phyloP scores from a whole-genome alignment of 768 basidiomycete genomes.

The Amanita fuliginea region DNA sequence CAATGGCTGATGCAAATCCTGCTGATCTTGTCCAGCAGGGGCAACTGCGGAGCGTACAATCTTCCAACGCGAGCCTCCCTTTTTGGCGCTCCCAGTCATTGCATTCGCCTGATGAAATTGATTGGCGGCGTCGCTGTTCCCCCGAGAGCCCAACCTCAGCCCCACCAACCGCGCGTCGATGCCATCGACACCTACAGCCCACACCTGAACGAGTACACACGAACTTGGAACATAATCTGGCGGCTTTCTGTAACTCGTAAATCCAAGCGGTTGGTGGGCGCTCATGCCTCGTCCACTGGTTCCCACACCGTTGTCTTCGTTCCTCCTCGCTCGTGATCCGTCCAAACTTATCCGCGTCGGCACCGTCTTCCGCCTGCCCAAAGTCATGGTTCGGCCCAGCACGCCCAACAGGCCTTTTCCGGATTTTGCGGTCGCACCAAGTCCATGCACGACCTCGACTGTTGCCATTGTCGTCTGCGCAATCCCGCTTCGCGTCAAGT shows the following conservation, averaged over 20 bases:
- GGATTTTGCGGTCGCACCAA: slow-evolving; percentile 16
- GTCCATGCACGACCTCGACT: slow-evolving; percentile 63
- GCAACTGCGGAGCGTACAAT: slow-evolving; percentile 1
- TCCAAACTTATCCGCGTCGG: slow-evolving; percentile 6
- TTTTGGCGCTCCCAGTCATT: slow-evolving; percentile 8
- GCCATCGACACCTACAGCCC: slow-evolving; percentile 77
- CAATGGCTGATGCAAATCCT: slow-evolving; percentile 14
- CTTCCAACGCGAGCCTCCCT: slow-evolving; percentile 9
- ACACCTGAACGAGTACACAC: slow-evolving; percentile 77
- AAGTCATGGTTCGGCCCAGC: slow-evolving; percentile 5
- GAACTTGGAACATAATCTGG: slow-evolving; percentile 61
- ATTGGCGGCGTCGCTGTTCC: slow-evolving; percentile 5
- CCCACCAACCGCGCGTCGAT: slow-evolving; percentile 61
- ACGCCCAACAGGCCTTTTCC: slow-evolving; percentile 10
- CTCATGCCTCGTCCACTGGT: slow-evolving; percentile 14
- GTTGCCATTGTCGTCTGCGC: slow-evolving; percentile 88
- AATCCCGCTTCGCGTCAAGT: slow-evolving; percentile 65
- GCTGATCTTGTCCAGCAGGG: slow-evolving; percentile 1
- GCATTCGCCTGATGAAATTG: slow-evolving; percentile 3
- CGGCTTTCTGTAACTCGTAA: slow-evolving; percentile 62
- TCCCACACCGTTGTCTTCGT: slow-evolving; percentile 2
- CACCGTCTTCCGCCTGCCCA: slow-evolving; percentile 11
- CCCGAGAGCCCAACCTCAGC: slow-evolving; percentile 24
- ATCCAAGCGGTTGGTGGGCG: slow-evolving; percentile 34
- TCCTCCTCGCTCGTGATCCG: slow-evolving; percentile 11